Percentiles rank a stretch among this genome's conserved stretches.
Evolutionary conservation across 768 basidiomycete genomes (phyloP).

Genomic region (Russula vinacea): DNA sequence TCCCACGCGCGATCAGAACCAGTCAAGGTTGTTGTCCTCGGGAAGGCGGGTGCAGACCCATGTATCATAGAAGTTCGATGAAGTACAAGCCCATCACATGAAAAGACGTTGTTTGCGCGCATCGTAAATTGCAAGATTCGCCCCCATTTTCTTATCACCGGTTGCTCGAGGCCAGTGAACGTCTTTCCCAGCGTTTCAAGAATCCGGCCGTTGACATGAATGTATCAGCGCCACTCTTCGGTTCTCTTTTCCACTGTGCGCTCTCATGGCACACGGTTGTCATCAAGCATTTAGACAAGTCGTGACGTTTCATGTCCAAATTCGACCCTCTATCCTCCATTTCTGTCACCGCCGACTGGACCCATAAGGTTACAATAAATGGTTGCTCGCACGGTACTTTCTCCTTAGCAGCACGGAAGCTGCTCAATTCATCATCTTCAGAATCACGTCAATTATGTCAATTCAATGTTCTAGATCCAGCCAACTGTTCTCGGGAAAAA

Average conservation of each 20-base stretch:
- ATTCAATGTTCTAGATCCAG: conserved; percentile 11
- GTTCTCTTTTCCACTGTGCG: conserved; percentile 25
- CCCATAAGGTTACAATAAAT: conserved; percentile 10
- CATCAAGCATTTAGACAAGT: conserved; percentile 8
- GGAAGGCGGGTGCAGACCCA: conserved; percentile 1
- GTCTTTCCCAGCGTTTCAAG: conserved; percentile 18
- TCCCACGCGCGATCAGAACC: conserved; percentile 14
- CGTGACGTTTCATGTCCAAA: conserved; percentile 24
- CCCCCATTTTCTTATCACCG: conserved; percentile 15
- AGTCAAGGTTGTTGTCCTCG: conserved; percentile 10
- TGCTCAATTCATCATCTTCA: conserved; percentile 4
- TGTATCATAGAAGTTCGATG: conserved; percentile 18
- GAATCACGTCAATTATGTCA: conserved; percentile 22
- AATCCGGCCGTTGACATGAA: conserved; percentile 13
- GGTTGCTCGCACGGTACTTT: conserved; percentile 15
- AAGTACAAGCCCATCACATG: conserved; percentile 8
- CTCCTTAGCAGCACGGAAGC: conserved; percentile 21
- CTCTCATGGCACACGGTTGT: conserved; percentile 21
- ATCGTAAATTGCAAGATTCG: background rate
- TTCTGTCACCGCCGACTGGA: conserved; percentile 9
- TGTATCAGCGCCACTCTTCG: conserved; percentile 24
- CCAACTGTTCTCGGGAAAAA: background rate
- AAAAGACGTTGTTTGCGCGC: background rate
- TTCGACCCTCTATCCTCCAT: conserved; percentile 6
- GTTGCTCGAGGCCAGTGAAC: conserved; percentile 9